A percentile compares a stretch with the other conserved stretches of the same genome.
These are phyloP conservation scores for Brassica balearica DNA, from an alignment of 441 rosid genomes.

Conservation along the genomic window DNA sequence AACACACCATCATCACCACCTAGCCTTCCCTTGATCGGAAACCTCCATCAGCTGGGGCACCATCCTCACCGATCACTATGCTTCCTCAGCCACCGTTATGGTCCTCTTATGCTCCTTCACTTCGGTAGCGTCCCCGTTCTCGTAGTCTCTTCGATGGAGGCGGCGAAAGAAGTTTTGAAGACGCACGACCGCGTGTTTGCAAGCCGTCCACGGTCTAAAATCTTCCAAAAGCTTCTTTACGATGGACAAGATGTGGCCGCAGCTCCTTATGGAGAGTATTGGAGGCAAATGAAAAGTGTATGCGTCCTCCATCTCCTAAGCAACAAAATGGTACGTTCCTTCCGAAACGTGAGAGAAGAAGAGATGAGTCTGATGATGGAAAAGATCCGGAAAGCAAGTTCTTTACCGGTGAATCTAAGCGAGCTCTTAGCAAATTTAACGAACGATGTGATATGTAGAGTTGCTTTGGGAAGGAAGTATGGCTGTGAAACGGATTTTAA, in stretches of 20 bases:
- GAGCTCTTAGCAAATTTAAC: conserved; percentile 39
- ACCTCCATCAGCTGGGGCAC: conserved; percentile 52
- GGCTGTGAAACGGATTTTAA: conserved; percentile 43
- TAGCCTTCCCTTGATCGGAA: conserved; percentile 53
- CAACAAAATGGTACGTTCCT: conserved; percentile 53
- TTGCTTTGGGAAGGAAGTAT: conserved; percentile 52
- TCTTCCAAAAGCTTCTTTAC: conserved; percentile 48
- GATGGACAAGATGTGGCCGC: conserved; percentile 39
- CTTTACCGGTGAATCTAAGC: conserved; percentile 44
- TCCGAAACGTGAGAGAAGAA: conserved; percentile 49
- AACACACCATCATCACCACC: conserved; percentile 45
- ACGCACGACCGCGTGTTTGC: conserved; percentile 55
- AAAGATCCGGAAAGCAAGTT: conserved; percentile 35
- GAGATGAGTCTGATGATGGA: conserved; percentile 45
- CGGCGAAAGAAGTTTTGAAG: conserved; percentile 53
- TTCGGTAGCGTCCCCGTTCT: conserved; percentile 53
- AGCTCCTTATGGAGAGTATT: conserved; percentile 65
- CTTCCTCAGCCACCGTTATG: conserved; percentile 47
- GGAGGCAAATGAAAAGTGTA: conserved; percentile 61
- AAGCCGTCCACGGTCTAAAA: conserved; percentile 48
- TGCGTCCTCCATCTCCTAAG: conserved; percentile 55
- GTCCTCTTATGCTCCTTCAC: conserved; percentile 58
- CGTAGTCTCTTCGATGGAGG: conserved; percentile 51
- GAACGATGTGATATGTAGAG: conserved; percentile 51
- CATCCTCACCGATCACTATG: conserved; percentile 57